A percentile compares a stretch with the other conserved stretches of the same genome.
These are phyloP conservation scores for Fusarium tuaranense DNA, from an alignment of 2,329 filamentous ascomycete species.

Conservation along the genomic window DNA sequence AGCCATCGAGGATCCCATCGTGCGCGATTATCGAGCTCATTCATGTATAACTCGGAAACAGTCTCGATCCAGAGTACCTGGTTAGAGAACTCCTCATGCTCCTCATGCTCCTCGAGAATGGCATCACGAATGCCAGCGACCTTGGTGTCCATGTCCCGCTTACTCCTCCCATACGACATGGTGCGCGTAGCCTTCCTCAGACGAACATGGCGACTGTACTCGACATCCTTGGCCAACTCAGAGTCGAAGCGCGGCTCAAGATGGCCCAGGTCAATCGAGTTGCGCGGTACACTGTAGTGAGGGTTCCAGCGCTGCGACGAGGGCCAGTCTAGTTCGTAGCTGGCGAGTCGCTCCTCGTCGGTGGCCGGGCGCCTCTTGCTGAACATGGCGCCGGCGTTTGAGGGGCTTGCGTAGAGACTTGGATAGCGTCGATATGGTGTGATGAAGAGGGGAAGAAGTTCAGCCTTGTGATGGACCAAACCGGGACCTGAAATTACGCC, in stretches of 20 bases:
- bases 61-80: slow-evolving; percentile 47
- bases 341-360: slow-evolving; percentile 18
- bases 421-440: neutral
- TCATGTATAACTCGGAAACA: slow-evolving; percentile 47
- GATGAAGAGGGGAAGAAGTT: neutral
- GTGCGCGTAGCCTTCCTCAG: slow-evolving; percentile 4
- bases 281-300: slow-evolving; percentile 39
- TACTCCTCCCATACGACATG: slow-evolving; percentile 23
- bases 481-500: neutral
- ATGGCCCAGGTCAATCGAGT: slow-evolving; percentile 21
- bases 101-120: slow-evolving; percentile 3
- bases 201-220: neutral
- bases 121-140: neutral
- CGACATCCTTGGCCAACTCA: slow-evolving; percentile 2
- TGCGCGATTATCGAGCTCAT: slow-evolving; percentile 43
- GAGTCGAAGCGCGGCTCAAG: neutral
- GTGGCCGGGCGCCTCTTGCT: slow-evolving; percentile 13
- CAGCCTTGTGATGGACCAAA: neutral
- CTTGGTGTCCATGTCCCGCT: slow-evolving; percentile 31
- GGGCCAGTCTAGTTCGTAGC: slow-evolving; percentile 37
- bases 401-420: neutral
- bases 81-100: slow-evolving; percentile 38
- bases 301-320: slow-evolving; percentile 44
- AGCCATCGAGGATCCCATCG: slow-evolving; percentile 44
- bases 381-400: slow-evolving; percentile 16